Base-by-base conservation (phyloP, 164 flowering plant genomes). In the Taxillus chinensis region DNA sequence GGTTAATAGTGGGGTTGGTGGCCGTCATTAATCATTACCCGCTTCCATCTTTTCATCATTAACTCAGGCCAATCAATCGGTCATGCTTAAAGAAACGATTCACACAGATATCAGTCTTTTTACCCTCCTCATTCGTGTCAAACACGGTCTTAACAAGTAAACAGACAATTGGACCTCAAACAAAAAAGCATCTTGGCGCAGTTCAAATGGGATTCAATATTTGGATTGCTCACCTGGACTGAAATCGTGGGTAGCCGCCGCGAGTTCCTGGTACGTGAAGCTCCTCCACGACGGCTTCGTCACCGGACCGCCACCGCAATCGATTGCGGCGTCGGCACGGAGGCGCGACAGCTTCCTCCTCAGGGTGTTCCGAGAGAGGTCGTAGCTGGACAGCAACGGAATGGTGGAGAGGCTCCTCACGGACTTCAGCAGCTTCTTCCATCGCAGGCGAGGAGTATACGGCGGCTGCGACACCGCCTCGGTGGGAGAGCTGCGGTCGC, bases 181-280 rank as follows among this genome's bases (percentile, higher is more conserved):
- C 2, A 27, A 27, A 27, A 27, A 27, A 27, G 27, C 27, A 27
- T 27, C 27, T 27, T 27, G 27, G 27, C 27, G 27, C 27, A 27
- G 27, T 27, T 27, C 1, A 27, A 27, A 27, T 27, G 27, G 27
- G 27, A 27, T 27, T 27, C 27, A 27, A 27, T 27, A 27, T 27
- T 27, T 27, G 27, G 27, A 27, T 27, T 27, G 27, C 73, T 68
- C 57, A 92, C 98, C 96, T 0, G 87, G 48, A 45, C 78, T 79
- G 78, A 86, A 92, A 76, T 86, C 71, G 64, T 82, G 75, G 9
- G 98, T 92, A 5, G 98, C 98, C 41, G 79, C 71, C 0, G 73
- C 80, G 17, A 92, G 90, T 73, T 92, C 95, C 5, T 64, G 74
- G 27, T 50, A 72, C 41, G 58, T 77, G 52, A 87, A 92, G 71